A percentile compares a stretch with the other conserved stretches of the same genome.
phyloP scores from a whole-genome alignment of 495 filamentous ascomycete genomes.

The Parathielavia hyrcaniae region DNA sequence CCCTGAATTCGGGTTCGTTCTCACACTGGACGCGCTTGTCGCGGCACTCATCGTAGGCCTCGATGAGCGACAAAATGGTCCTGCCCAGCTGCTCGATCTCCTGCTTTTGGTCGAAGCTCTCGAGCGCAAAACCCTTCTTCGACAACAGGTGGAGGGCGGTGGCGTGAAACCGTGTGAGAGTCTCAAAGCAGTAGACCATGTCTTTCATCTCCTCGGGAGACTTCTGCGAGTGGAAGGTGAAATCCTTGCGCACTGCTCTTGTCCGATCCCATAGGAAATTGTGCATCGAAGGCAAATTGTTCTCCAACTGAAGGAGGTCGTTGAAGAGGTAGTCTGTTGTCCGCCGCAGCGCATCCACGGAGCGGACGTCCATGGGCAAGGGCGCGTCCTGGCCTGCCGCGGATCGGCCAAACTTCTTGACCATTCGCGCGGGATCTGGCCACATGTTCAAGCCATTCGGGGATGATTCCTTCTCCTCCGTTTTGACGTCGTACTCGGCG shows the following conservation, averaged over 20 bases:
- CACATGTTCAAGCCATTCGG: constrained; percentile 36
- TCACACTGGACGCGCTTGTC: constrained; percentile 41
- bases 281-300: constrained; percentile 62
- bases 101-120: constrained; percentile 79
- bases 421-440: constrained; percentile 40
- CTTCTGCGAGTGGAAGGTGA: constrained; percentile 75
- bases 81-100: constrained; percentile 90
- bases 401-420: constrained; percentile 85
- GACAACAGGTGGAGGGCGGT: constrained; percentile 79
- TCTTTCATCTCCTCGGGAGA: constrained; percentile 54
- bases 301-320: constrained; percentile 58
- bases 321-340: constrained; percentile 80
- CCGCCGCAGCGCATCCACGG: constrained; percentile 63
- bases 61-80: constrained; percentile 77
- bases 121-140: constrained; percentile 51
- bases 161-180: constrained; percentile 87
- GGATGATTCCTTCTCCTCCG: constrained; percentile 42
- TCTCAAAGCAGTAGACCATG: constrained; percentile 77
- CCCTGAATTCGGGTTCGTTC: constrained; percentile 86
- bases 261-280: constrained; percentile 94
- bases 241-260: constrained; percentile 85
- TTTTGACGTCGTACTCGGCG: constrained; percentile 53
- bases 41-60: constrained; percentile 75
- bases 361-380: constrained; percentile 85
- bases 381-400: constrained; percentile 89